Conservation (phyloP, 1,139 yeast species). For the Diutina scorzettiae region DNA sequence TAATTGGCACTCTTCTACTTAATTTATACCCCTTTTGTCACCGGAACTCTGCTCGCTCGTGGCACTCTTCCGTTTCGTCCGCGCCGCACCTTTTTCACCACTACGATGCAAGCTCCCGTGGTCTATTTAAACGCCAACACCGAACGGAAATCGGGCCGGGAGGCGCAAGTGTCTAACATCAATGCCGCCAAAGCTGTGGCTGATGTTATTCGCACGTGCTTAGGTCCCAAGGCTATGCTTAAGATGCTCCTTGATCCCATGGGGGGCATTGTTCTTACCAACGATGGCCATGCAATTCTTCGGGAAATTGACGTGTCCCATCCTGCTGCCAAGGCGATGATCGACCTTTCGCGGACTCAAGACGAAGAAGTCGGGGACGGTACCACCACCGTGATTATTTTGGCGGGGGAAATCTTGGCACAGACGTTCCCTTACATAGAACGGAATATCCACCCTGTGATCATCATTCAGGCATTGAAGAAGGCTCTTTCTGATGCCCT, state of each 20-base stretch:
- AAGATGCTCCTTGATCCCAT: slow-evolving; percentile 97
- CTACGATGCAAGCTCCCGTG: slow-evolving; percentile 38
- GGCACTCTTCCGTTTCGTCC: not conserved
- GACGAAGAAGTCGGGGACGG: slow-evolving; percentile 99
- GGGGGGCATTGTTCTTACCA: slow-evolving; percentile 96
- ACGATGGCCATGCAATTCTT: slow-evolving; percentile 92
- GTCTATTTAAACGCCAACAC: slow-evolving; percentile 62
- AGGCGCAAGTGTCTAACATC: slow-evolving; percentile 92
- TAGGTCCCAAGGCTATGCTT: slow-evolving; percentile 99
- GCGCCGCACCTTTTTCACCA: not conserved
- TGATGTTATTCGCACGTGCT: slow-evolving; percentile 91
- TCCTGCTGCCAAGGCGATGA: slow-evolving; percentile 98
- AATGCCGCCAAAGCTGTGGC: slow-evolving; percentile 99
- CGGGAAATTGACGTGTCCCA: slow-evolving; percentile 88
- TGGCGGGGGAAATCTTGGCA: slow-evolving; percentile 94
- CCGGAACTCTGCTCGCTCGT: too few relatives aligned
- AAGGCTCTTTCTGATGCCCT: slow-evolving; percentile 86
- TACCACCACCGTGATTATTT: slow-evolving; percentile 86
- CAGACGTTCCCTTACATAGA: slow-evolving; percentile 91
- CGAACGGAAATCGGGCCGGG: slow-evolving; percentile 92
- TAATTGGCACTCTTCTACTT: too few relatives aligned
- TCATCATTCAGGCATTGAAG: slow-evolving; percentile 88
- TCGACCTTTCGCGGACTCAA: slow-evolving; percentile 92
- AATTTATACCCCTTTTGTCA: too few relatives aligned
- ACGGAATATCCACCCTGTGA: slow-evolving; percentile 93